These are phyloP conservation scores for Holtermanniella nyarrowii DNA, from an alignment of 768 basidiomycete species.

Conservation along the genomic window DNA sequence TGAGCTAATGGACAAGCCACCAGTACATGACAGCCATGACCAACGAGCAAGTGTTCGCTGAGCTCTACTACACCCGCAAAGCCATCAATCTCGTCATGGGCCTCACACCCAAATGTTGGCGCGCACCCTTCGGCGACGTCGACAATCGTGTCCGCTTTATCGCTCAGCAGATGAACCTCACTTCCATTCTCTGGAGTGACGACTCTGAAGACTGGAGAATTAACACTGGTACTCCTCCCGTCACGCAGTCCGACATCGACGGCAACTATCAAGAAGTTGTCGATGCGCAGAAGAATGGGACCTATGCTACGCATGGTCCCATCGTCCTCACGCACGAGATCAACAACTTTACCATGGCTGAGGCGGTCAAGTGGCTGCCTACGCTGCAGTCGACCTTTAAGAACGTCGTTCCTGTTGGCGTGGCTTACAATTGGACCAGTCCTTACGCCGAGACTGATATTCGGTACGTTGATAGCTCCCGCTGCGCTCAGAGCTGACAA, in stretches of 20 bases:
- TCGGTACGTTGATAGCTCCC: conserved; percentile 7
- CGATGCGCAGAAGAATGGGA: conserved; percentile 24
- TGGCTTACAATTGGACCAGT: conserved; percentile 33
- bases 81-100: conserved; percentile 32
- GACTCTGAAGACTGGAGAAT: conserved; percentile 37
- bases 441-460: conserved; percentile 37
- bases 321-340: conserved; percentile 40
- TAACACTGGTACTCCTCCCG: conserved; percentile 12
- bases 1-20: too few relatives aligned
- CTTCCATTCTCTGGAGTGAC: conserved; percentile 31
- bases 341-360: conserved; percentile 39
- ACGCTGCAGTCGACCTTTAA: conserved; percentile 30
- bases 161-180: conserved; percentile 30
- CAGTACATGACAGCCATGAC: conserved; percentile 50
- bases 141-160: conserved; percentile 38
- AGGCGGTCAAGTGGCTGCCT: conserved; percentile 21
- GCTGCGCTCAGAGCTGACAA: not conserved
- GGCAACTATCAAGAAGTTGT: conserved; percentile 34
- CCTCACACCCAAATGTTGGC: conserved; percentile 27
- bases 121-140: conserved; percentile 39
- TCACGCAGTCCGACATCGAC: conserved; percentile 26
- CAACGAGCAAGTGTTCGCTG: conserved; percentile 36
- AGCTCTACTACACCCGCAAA: conserved; percentile 33
- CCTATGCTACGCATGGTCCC: conserved; percentile 26
- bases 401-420: conserved; percentile 31